These are phyloP conservation scores for Botryotinia convoluta DNA, from an alignment of 2,329 filamentous ascomycete species.

Conservation along the genomic window DNA sequence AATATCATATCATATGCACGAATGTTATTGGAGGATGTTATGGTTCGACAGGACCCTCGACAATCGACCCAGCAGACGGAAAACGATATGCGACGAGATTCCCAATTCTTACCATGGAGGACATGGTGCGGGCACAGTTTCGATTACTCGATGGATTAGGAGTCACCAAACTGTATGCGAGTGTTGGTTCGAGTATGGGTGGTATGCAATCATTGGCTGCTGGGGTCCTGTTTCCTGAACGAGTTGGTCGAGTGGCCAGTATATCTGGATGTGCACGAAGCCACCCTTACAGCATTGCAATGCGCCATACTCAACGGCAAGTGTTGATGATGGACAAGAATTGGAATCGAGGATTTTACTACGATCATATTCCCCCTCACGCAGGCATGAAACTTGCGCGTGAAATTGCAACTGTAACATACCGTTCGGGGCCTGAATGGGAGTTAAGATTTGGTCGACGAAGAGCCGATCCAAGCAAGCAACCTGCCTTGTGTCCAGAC, in stretches of 20 bases:
- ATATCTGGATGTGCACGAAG: conserved; percentile 92
- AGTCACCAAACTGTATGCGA: conserved; percentile 79
- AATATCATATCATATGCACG: conserved; percentile 92
- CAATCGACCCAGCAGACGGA: conserved; percentile 80
- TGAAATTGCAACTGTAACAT: conserved; percentile 96
- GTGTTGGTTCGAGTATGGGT: conserved; percentile 95
- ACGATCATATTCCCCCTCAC: conserved; percentile 82
- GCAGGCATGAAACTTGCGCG: conserved; percentile 96
- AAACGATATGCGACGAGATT: conserved; percentile 91
- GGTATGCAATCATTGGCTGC: conserved; percentile 95
- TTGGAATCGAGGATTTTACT: conserved; percentile 95
- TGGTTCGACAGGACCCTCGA: conserved; percentile 87
- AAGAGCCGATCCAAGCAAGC: conserved; percentile 79
- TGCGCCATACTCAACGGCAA: conserved; percentile 96
- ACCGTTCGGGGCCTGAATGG: conserved; percentile 95
- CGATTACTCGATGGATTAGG: conserved; percentile 76
- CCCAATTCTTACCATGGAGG: conserved; percentile 90
- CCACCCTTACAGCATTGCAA: conserved; percentile 97
- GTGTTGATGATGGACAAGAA: conserved; percentile 99
- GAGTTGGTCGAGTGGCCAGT: conserved; percentile 78
- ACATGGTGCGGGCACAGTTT: conserved; percentile 98
- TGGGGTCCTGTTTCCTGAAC: conserved; percentile 76
- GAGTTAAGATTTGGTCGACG: conserved; percentile 88
- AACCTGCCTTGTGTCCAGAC: conserved; percentile 91
- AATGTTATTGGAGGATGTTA: conserved; percentile 97